These are phyloP conservation scores for Lachnellula willkommii DNA, from an alignment of 2,329 filamentous ascomycete genomes.

Conservation along the genomic window DNA sequence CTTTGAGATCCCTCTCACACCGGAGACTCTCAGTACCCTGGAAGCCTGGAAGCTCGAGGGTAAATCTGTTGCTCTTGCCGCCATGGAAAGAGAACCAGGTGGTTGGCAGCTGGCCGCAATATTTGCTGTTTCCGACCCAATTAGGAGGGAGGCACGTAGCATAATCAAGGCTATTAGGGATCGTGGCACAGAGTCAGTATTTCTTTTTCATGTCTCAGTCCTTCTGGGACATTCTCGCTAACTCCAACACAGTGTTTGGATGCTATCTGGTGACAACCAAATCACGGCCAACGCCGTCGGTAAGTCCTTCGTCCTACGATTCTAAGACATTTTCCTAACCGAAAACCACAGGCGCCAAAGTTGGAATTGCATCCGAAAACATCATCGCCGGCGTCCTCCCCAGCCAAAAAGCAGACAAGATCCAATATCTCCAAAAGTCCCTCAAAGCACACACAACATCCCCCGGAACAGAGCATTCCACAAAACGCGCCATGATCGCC, in stretches of 20 bases:
- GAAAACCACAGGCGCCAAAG: conserved; percentile 35
- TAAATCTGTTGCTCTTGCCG: conserved; percentile 59
- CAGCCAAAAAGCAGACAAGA: conserved; percentile 71
- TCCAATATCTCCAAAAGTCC: conserved; percentile 52
- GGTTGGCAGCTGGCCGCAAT: conserved; percentile 56
- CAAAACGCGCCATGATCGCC: conserved; percentile 54
- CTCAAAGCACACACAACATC: conserved; percentile 13
- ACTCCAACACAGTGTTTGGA: conserved; percentile 55
- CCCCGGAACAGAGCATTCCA: conserved; percentile 21
- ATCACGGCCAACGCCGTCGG: conserved; percentile 80
- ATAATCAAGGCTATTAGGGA: conserved; percentile 61
- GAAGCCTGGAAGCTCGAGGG: conserved; percentile 56
- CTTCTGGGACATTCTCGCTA: too few species aligned
- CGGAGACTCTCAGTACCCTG: conserved; percentile 35
- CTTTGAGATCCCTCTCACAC: conserved; percentile 38
- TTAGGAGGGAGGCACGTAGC: conserved; percentile 64
- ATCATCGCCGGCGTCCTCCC: conserved; percentile 86
- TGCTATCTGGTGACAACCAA: conserved; percentile 89
- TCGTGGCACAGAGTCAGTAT: conserved; percentile 50
- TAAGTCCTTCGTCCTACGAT: conserved; percentile 6
- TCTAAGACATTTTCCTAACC: too few species aligned
- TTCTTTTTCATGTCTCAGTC: too few species aligned
- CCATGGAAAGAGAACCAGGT: conserved; percentile 32
- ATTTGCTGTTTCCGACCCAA: conserved; percentile 74
- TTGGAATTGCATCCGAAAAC: conserved; percentile 68